These are phyloP conservation scores for Ophioceras dolichostomum DNA, from an alignment of 2,329 filamentous ascomycete species.

Conservation along the genomic window DNA sequence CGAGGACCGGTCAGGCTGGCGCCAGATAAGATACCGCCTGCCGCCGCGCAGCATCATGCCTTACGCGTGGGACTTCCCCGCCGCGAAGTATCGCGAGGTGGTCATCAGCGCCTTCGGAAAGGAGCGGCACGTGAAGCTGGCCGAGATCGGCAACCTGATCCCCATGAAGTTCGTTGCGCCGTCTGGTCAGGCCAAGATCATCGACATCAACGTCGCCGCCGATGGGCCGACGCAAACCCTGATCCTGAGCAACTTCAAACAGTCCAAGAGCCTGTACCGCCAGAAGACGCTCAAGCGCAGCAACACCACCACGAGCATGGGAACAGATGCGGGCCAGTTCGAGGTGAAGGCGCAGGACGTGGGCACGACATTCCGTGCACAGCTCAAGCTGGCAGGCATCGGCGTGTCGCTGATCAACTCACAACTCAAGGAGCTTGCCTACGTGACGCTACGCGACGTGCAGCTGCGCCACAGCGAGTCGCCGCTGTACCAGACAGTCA, in stretches of 20 bases:
- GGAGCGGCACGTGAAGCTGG: constrained; percentile 85
- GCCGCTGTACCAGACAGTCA: constrained; percentile 83
- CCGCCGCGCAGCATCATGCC: constrained; percentile 97
- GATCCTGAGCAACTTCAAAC: constrained; percentile 86
- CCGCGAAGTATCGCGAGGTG: constrained; percentile 90
- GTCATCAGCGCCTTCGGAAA: constrained; percentile 68
- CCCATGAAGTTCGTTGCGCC: constrained; percentile 77
- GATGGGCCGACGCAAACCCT: constrained; percentile 92
- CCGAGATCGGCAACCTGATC: constrained; percentile 91
- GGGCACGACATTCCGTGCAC: constrained; percentile 77
- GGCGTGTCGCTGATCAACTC: constrained; percentile 90
- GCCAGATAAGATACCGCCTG: constrained; percentile 81
- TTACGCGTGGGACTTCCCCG: constrained; percentile 98
- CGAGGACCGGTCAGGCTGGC: constrained; percentile 78
- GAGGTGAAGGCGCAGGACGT: constrained; percentile 91
- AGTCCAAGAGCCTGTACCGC: constrained; percentile 80
- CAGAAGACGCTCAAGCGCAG: constrained; percentile 28
- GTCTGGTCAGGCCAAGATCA: constrained; percentile 66
- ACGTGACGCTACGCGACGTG: constrained; percentile 84
- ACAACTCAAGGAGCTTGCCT: constrained; percentile 83
- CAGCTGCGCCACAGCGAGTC: constrained; percentile 88
- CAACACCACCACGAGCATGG: constrained; percentile 36
- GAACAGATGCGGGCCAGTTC: constrained; percentile 50
- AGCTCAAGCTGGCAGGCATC: constrained; percentile 78
- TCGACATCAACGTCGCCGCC: constrained; percentile 92